A percentile compares a stretch with the other conserved stretches of the same genome.
phyloP scores from a whole-genome alignment of 257 asterid genomes.

The Solanum dulcamara region DNA sequence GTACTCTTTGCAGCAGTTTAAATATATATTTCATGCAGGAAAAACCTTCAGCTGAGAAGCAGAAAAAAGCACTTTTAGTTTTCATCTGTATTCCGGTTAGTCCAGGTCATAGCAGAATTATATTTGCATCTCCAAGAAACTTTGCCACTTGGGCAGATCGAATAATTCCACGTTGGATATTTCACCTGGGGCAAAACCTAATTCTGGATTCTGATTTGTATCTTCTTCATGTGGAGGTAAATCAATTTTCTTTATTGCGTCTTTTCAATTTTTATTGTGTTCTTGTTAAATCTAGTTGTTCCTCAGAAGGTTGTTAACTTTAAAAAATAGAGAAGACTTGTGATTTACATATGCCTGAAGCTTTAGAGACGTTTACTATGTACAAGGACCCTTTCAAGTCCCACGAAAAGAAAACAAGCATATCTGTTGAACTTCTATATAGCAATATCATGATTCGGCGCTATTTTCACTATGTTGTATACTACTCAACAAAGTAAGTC shows the following conservation, averaged over 20 bases:
- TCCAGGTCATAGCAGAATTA: conserved; percentile 73
- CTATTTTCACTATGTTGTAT: background rate
- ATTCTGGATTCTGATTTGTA: conserved; percentile 65
- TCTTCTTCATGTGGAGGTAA: conserved; percentile 74
- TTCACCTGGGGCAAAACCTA: conserved; percentile 58
- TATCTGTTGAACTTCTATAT: background rate
- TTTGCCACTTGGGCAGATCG: conserved; percentile 51
- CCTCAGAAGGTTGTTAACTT: background rate
- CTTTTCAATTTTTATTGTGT: background rate
- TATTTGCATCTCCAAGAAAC: conserved; percentile 59
- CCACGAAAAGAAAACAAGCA: background rate
- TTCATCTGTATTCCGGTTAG: conserved; percentile 74
- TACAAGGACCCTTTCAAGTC: background rate
- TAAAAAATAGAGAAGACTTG: background rate
- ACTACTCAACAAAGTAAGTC: background rate
- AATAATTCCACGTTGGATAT: conserved; percentile 61
- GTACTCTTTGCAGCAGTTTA: background rate
- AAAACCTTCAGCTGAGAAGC: conserved; percentile 8
- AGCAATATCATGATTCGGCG: background rate
- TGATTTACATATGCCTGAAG: background rate
- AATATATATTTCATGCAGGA: conserved; percentile 25
- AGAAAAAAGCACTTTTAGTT: conserved; percentile 36
- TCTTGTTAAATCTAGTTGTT: background rate
- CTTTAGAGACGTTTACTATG: background rate
- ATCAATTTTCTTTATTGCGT: background rate